Evolutionary conservation across 2,329 filamentous ascomycete genomes (phyloP).

Genomic region (Alternaria sp.): DNA sequence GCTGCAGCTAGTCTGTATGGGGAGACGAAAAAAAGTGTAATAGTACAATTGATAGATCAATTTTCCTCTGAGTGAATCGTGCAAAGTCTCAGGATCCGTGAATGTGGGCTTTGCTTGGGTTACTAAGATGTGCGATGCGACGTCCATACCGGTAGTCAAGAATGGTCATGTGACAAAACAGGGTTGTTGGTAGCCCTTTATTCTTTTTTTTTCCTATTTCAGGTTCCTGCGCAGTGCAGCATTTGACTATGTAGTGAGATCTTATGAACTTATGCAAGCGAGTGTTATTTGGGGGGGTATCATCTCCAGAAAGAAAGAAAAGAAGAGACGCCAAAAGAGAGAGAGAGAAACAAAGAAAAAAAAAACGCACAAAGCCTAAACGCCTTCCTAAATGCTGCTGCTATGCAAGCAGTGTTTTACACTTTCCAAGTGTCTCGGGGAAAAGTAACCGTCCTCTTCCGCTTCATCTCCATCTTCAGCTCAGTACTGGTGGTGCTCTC

Average conservation of each 20-base stretch:
- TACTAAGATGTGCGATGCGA: neutral
- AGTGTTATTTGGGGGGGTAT: conserved; percentile 22
- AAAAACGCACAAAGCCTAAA: neutral
- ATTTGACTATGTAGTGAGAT: conserved; percentile 3
- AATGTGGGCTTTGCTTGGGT: too few relatives aligned
- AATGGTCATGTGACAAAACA: neutral
- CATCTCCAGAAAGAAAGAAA: conserved; percentile 14
- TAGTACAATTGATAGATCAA: neutral
- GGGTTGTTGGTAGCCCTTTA: neutral
- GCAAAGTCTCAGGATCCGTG: too few relatives aligned
- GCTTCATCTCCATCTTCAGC: conserved; percentile 31
- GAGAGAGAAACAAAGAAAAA: neutral
- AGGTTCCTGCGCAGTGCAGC: conserved; percentile 12
- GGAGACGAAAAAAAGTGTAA: conserved; percentile 9
- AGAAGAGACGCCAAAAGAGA: conserved; percentile 1
- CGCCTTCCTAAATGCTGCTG: conserved; percentile 1
- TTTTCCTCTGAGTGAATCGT: too few relatives aligned
- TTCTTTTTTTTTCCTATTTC: neutral
- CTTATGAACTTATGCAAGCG: conserved; percentile 11
- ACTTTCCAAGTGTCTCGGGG: too few relatives aligned
- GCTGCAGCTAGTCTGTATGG: neutral
- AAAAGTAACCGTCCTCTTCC: conserved; percentile 17
- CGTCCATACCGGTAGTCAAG: neutral
- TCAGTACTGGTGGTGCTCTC: conserved; percentile 27
- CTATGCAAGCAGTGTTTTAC: neutral